phyloP scores from a whole-genome alignment of 2,329 filamentous ascomycete species.

The Diplodia corticola region DNA sequence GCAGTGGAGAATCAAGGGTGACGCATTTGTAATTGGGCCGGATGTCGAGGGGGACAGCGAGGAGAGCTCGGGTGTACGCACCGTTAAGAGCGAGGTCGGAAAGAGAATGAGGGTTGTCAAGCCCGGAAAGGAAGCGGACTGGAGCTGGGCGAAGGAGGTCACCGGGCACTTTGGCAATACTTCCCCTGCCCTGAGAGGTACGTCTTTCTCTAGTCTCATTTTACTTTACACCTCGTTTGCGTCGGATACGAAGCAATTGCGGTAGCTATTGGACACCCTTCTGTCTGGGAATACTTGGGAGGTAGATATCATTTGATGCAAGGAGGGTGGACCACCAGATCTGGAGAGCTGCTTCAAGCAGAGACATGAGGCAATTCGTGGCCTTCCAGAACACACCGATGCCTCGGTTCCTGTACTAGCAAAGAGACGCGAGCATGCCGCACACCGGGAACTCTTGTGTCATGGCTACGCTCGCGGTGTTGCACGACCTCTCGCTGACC shows the following conservation, averaged over 20 bases:
- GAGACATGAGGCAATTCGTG: slow-evolving; percentile 8
- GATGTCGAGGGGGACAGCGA: slow-evolving; percentile 61
- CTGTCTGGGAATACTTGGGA: background rate
- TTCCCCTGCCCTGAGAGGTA: slow-evolving; percentile 74
- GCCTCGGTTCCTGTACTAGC: background rate
- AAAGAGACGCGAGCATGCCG: slow-evolving; percentile 4
- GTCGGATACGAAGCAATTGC: background rate
- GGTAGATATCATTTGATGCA: slow-evolving; percentile 3
- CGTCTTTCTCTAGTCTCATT: slow-evolving; percentile 25
- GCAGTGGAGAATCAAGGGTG: slow-evolving; percentile 84
- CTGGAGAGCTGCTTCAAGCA: background rate
- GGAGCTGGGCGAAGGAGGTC: slow-evolving; percentile 79
- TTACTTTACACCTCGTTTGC: background rate
- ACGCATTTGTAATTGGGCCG: slow-evolving; percentile 70
- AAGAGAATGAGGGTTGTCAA: slow-evolving; percentile 62
- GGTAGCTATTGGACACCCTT: background rate
- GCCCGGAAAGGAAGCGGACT: slow-evolving; percentile 51
- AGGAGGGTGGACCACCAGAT: background rate
- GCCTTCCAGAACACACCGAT: background rate
- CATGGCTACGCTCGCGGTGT: background rate
- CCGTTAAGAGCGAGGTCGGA: slow-evolving; percentile 61
- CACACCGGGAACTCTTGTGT: slow-evolving; percentile 1
- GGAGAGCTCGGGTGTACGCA: slow-evolving; percentile 56
- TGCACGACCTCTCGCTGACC: slow-evolving; percentile 49
- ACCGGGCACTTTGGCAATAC: slow-evolving; percentile 90